Evolutionary conservation across 2,329 filamentous ascomycete species (phyloP).

Genomic region (Leptoxyphium fumago): DNA sequence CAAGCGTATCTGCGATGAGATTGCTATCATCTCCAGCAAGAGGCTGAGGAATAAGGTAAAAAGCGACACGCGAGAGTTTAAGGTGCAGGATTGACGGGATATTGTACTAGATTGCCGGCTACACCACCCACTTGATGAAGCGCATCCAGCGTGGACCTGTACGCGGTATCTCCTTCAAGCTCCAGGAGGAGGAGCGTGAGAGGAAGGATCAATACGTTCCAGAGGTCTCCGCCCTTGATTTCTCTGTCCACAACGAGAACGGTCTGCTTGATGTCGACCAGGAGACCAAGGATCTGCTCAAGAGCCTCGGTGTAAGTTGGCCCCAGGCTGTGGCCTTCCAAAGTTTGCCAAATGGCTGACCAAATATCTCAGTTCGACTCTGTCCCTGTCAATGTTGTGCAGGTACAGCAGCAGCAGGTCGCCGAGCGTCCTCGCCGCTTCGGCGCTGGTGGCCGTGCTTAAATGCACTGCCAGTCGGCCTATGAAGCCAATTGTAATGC

Average conservation of each 20-base stretch:
- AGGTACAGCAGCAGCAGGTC: slow-evolving; percentile 76
- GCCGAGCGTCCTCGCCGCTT: slow-evolving; percentile 71
- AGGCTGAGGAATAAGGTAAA: slow-evolving; percentile 94
- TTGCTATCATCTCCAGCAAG: slow-evolving; percentile 98
- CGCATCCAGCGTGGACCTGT: slow-evolving; percentile 98
- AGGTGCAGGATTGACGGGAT: neutral
- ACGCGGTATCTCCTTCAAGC: slow-evolving; percentile 99
- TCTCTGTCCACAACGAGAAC: slow-evolving; percentile 83
- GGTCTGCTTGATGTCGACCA: slow-evolving; percentile 88
- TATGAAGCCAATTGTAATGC: neutral
- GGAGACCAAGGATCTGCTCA: slow-evolving; percentile 98
- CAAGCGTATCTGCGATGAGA: slow-evolving; percentile 99
- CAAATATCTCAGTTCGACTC: slow-evolving; percentile 68
- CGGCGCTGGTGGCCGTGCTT: slow-evolving; percentile 42
- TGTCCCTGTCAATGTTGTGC: slow-evolving; percentile 90
- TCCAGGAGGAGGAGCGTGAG: slow-evolving; percentile 99
- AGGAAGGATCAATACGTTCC: slow-evolving; percentile 99
- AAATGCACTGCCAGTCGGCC: slow-evolving; percentile 1
- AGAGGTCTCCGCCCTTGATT: slow-evolving; percentile 96
- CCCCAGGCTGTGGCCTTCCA: neutral
- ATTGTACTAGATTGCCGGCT: slow-evolving; percentile 66
- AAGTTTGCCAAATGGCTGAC: neutral
- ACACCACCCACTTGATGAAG: slow-evolving; percentile 97
- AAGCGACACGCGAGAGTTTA: neutral
- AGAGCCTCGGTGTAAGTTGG: slow-evolving; percentile 87